Evolutionary conservation across 2,329 filamentous ascomycete genomes (phyloP), one percentile per base, ranked within the genome.

Genomic region (Alternaria angustiovoidea): DNA sequence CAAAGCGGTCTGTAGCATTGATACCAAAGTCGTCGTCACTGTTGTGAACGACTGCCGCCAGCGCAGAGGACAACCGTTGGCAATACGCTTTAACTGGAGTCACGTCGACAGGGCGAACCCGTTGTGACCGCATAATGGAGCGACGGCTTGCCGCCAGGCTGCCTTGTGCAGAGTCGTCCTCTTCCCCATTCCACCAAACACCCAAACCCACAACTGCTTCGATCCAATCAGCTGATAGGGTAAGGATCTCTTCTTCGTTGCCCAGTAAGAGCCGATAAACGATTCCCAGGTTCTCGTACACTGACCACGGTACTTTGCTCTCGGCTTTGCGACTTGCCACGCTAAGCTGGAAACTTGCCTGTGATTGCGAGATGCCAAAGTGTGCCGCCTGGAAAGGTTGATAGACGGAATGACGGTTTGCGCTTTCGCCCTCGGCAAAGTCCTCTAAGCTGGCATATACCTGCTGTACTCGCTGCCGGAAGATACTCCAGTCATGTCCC

Each of bases 131-230:
- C 61, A 74, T 76, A 52, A 81, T 62, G 12, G 80, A 79, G 36
- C 79, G 80, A 55, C 81, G 79, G 59, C 79, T 83, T n/a, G 76
- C 78, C 51, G 78, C 78, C 32, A 84, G 75, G 64, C 78, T 83
- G 52, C 77, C 80, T 38, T 78, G 72, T 1, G 76, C 65, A 28
- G 79, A 66, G 1, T 82, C 80, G 14, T 83, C 81, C 9, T 89
- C 85, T 61, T 88, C 87, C 62, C 95, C 92, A 73, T 96, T 90
- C 93, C 94, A 97, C 94, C 94, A 98, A 6, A 91, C 89, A 32
- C 94, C 89, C 51, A 98, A 81, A 2, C 90, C 91, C 61, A 97
- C 81, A 0, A 90, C 91, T 0, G 93, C 94, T 81, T 98, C 94
- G 52, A 94, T 88, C 94, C 94, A 98, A 78, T 97, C 94, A 72